phyloP scores from a whole-genome alignment of 2,329 filamentous ascomycete species.

The Paracoccidioides lutzii region DNA sequence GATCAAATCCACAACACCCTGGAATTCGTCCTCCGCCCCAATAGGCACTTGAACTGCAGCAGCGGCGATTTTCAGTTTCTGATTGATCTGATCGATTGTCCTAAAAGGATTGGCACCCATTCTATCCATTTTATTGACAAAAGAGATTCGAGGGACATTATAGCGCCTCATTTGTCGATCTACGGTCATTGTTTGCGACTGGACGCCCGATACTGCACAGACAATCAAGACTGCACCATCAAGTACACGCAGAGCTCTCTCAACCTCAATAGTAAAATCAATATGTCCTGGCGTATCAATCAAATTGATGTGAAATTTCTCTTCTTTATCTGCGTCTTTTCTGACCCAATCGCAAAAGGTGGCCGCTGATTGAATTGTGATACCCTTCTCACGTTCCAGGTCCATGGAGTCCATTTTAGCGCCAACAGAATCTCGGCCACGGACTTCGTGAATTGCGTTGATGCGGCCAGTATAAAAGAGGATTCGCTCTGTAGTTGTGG shows the following conservation, averaged over 20 bases:
- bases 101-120: conserved; percentile 99
- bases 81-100: conserved; percentile 92
- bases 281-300: conserved; percentile 98
- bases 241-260: conserved; percentile 83
- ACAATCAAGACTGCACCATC: conserved; percentile 98
- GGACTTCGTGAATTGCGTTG: conserved; percentile 89
- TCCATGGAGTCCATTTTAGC: conserved; percentile 99
- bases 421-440: conserved; percentile 78
- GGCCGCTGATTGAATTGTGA: conserved; percentile 95
- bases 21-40: conserved; percentile 78
- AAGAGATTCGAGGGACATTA: conserved; percentile 87
- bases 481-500: conserved; percentile 88
- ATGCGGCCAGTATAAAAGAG: conserved; percentile 97
- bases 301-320: conserved; percentile 94
- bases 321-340: conserved; percentile 66
- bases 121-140: conserved; percentile 99
- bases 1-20: conserved; percentile 85
- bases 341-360: conserved; percentile 97
- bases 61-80: conserved; percentile 83
- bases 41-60: conserved; percentile 93
- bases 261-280: conserved; percentile 97
- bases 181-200: conserved; percentile 95
- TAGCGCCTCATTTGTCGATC: conserved; percentile 98
- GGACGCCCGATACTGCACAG: conserved; percentile 91
- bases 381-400: conserved; percentile 92